These are phyloP conservation scores for Lentinula sp. DNA, from an alignment of 768 basidiomycete genomes.

Conservation along the genomic window DNA sequence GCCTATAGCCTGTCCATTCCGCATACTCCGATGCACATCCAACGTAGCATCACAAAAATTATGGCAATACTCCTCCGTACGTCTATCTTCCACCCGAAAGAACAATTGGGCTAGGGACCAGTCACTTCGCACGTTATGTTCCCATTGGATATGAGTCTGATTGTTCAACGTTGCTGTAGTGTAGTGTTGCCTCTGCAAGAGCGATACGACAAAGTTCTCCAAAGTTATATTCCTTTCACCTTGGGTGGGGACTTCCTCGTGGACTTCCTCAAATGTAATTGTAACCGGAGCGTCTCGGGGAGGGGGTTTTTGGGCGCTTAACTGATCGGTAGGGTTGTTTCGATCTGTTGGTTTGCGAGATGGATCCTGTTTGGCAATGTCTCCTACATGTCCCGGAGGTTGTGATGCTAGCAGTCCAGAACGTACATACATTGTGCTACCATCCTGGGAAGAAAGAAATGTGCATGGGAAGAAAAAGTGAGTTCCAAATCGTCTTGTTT, in stretches of 20 bases:
- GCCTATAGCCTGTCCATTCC: background rate
- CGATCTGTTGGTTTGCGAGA: too few species aligned
- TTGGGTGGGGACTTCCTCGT: background rate
- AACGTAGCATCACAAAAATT: background rate
- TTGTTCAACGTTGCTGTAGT: background rate
- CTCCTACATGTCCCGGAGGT: too few species aligned
- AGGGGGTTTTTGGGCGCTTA: too few species aligned
- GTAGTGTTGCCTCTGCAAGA: background rate
- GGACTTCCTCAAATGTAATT: background rate
- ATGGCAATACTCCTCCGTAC: background rate
- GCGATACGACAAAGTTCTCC: background rate
- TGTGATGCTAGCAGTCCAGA: too few species aligned
- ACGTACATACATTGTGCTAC: too few species aligned
- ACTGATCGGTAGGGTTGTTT: too few species aligned
- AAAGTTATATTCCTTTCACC: background rate
- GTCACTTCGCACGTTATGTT: background rate
- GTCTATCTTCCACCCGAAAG: background rate
- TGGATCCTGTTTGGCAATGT: too few species aligned
- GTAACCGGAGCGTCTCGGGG: background rate
- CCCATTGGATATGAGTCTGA: background rate
- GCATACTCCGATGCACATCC: background rate
- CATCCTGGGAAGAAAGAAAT: too few species aligned
- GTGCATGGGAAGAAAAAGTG: too few species aligned
- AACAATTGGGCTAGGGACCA: background rate
- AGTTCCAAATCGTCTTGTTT: too few species aligned